Conservation (phyloP, 1,284 basidiomycete genomes). For the Taiwanofungus camphoratus region DNA sequence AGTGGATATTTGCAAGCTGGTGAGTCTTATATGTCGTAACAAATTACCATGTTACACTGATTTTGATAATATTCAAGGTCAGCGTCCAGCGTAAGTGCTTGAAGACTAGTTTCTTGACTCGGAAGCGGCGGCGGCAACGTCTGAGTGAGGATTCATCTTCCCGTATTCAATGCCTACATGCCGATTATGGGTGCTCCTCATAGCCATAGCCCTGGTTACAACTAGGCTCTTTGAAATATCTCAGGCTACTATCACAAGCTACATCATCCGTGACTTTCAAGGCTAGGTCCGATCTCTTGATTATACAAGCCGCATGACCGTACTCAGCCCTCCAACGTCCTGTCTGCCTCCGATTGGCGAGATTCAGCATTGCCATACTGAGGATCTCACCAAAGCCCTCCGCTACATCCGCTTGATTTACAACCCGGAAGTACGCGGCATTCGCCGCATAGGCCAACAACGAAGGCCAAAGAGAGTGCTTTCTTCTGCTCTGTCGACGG, state of each 20-base stretch:
- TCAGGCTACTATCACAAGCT: background rate
- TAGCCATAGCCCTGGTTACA: background rate
- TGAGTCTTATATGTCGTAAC: no score
- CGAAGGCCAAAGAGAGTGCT: background rate
- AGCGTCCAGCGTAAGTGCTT: no score
- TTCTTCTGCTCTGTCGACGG: background rate
- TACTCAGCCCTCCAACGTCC: constrained; percentile 16
- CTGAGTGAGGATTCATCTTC: background rate
- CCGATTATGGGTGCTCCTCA: background rate
- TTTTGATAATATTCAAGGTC: no score
- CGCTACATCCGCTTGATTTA: constrained; percentile 39
- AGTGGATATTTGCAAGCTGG: no score
- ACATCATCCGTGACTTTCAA: background rate
- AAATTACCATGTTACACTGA: no score
- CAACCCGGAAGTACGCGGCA: constrained; percentile 41
- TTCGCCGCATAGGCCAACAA: constrained; percentile 22
- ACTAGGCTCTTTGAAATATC: background rate
- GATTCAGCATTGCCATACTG: constrained; percentile 18
- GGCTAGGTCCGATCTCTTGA: constrained; percentile 6
- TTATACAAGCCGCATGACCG: constrained; percentile 7
- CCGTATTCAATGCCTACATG: background rate
- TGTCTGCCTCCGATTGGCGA: constrained; percentile 26
- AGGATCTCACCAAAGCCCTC: constrained; percentile 29
- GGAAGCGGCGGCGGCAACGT: background rate
- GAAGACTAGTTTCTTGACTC: no score